Evolutionary conservation across 768 basidiomycete genomes (phyloP).

Genomic region (Hirschioporus abietinus): DNA sequence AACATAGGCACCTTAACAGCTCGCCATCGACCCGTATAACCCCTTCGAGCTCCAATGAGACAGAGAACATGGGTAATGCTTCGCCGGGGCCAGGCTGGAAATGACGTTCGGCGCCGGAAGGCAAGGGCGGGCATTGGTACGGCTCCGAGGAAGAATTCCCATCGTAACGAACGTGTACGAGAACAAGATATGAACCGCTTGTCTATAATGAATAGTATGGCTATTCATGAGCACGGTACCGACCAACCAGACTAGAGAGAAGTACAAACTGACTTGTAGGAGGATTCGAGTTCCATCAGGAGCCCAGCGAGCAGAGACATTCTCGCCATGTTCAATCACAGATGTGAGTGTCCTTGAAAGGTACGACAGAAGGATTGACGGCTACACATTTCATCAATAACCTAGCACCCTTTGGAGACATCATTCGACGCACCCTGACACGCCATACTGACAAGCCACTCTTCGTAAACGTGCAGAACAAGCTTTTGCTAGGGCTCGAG

Average conservation of each 20-base stretch:
- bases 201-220: conserved; percentile 48
- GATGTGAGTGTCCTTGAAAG: conserved; percentile 74
- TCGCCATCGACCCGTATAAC: conserved; percentile 75
- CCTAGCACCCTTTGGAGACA: conserved; percentile 8
- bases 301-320: conserved; percentile 71
- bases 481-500: conserved; percentile 67
- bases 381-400: conserved; percentile 35
- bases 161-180: conserved; percentile 56
- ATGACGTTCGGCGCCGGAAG: conserved; percentile 51
- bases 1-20: conserved; percentile 52
- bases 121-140: conserved; percentile 49
- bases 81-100: conserved; percentile 82
- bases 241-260: conserved; percentile 1
- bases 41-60: conserved; percentile 71
- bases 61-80: conserved; percentile 60
- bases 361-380: conserved; percentile 64
- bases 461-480: conserved; percentile 72
- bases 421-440: conserved; percentile 56
- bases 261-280: conserved; percentile 53
- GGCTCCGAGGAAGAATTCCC: conserved; percentile 42
- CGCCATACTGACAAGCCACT: conserved; percentile 76
- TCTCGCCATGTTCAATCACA: conserved; percentile 79
- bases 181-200: conserved; percentile 69
- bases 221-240: conserved; percentile 2
- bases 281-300: conserved; percentile 76